phyloP scores from a whole-genome alignment of 139 green algal genomes.

The Astrephomene gubernaculifera region DNA sequence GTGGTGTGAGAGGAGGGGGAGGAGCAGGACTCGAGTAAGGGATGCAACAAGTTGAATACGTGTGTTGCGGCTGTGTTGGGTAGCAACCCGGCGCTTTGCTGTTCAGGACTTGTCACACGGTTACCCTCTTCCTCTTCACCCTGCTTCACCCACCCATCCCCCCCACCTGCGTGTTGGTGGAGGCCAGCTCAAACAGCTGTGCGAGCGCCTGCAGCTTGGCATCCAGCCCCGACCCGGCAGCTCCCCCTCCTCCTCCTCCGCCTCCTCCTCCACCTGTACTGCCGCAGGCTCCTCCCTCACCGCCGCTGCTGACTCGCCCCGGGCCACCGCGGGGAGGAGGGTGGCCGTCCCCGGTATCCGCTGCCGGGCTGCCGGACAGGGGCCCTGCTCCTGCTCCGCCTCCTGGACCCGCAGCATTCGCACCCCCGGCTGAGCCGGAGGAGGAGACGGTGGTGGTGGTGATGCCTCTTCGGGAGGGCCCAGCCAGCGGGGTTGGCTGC shows the following conservation, averaged over 20 bases:
- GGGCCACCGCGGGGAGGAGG: too few relatives aligned
- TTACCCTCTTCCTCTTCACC: background rate
- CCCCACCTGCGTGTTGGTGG: constrained; percentile 55
- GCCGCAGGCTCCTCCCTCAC: background rate
- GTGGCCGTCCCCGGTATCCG: background rate
- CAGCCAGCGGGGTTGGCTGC: background rate
- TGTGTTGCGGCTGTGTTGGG: too few relatives aligned
- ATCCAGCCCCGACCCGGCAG: constrained; percentile 56
- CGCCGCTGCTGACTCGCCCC: background rate
- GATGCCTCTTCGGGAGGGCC: too few relatives aligned
- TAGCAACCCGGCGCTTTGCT: too few relatives aligned
- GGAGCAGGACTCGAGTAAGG: too few relatives aligned
- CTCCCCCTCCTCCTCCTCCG: background rate
- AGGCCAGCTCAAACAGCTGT: constrained; percentile 76
- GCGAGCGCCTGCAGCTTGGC: constrained; percentile 69
- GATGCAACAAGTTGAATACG: too few relatives aligned
- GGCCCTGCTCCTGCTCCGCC: background rate
- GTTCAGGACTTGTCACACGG: too few relatives aligned
- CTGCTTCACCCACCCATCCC: background rate
- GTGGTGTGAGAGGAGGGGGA: too few relatives aligned
- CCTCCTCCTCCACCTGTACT: background rate
- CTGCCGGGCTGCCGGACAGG: background rate
- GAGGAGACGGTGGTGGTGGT: too few relatives aligned
- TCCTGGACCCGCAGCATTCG: background rate
- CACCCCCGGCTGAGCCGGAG: background rate